Evolutionary conservation across 2,329 filamentous ascomycete genomes (phyloP), one percentile per base, ranked within the genome.

Genomic region (Huntiella decipiens): DNA sequence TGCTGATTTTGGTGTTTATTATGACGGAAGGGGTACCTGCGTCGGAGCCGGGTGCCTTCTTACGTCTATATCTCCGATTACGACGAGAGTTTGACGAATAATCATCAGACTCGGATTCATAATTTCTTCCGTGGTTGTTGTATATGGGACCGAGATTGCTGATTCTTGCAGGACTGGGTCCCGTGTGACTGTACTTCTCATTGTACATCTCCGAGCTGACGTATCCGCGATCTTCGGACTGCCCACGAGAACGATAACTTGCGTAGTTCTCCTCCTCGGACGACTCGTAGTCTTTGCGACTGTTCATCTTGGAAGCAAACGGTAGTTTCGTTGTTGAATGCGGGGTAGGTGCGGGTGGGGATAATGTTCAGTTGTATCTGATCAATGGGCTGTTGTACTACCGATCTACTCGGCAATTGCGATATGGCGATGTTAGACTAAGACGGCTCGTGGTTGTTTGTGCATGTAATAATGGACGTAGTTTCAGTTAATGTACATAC

Each of bases 1-100:
- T 42, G 34, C 31, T 17, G 15, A 43, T 31, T 11, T 41, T 38
- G 28, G 41, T 48, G 46, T 40, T 39, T 8, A 48, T 44, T 4
- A 48, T 32, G 2, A 45, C 42, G 10, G 31, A 7, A 22, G 2
- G 5, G 6, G 22, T 28, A 8, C 8, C 6, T 28, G 22, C 3
- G 22, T 28, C 22, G 8, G 22, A 28, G 22, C 22, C 7, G 2
- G 7, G 3, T 28, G 22, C 22, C 22, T 28, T 28, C 22, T 28
- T 28, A 8, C 22, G 22, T 10, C 22, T 28, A 28, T 8, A 4
- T 19, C 13, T 43, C 28, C 31, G 28, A 12, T 5, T 34, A 32
- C 40, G 40, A 19, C 40, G 38, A 28, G 40, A 15, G 28, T 34
- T 11, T 19, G 15, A 16, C 2, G 28, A 16, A 11, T 28, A 34